Evolutionary conservation across 169 alveolate genomes (phyloP).

Genomic region (Pseudocohnilembus persalinus): DNA sequence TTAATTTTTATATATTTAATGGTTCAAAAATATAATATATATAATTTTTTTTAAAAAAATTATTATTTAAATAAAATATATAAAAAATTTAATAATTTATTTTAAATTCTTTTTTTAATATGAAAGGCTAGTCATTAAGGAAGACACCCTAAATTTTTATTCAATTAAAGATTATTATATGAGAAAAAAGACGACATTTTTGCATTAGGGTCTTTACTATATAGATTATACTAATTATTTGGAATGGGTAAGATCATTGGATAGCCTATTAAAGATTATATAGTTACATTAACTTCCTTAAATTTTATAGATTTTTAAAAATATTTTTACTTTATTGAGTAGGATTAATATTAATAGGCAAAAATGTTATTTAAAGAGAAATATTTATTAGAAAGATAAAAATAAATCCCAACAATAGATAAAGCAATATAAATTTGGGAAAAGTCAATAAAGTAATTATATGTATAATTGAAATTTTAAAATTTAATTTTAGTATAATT

Average conservation of each 20-base stretch:
- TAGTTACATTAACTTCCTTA: neutral
- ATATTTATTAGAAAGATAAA: neutral
- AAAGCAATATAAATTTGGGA: neutral
- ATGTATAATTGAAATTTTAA: no score
- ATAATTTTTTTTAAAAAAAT: no score
- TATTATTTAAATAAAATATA: no score
- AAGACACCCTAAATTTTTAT: neutral
- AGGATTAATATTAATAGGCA: neutral
- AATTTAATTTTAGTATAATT: no score
- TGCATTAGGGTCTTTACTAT: neutral
- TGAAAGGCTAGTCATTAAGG: neutral
- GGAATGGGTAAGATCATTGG: neutral
- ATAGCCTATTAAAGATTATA: neutral
- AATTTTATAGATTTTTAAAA: neutral
- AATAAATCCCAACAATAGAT: neutral
- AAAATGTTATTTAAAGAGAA: neutral
- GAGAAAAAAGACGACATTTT: neutral
- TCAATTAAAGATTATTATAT: neutral
- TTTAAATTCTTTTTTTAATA: no score
- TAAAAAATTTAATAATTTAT: no score
- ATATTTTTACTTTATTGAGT: neutral
- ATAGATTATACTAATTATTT: neutral
- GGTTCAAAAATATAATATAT: no score
- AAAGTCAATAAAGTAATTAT: no score
- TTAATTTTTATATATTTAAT: no score